These are phyloP conservation scores for Botrytis tulipae DNA, from an alignment of 2,329 filamentous ascomycete genomes.

Conservation along the genomic window DNA sequence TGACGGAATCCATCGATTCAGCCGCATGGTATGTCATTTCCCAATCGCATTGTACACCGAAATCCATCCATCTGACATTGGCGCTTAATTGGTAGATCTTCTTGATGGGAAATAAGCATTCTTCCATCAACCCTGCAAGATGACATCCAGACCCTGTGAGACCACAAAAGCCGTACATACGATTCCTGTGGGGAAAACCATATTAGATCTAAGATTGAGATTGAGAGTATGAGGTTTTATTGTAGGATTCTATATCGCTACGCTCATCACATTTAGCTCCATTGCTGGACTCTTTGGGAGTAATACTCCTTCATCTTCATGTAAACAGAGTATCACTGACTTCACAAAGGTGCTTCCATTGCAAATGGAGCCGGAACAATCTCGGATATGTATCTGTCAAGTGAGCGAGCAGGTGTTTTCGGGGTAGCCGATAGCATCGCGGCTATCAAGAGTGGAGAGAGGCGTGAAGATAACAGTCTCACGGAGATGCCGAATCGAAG, in stretches of 20 bases:
- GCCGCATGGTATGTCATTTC: neutral
- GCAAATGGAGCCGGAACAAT: constrained; percentile 52
- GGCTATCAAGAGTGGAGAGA: too few relatives aligned
- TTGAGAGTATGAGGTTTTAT: too few relatives aligned
- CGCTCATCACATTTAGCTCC: constrained; percentile 44
- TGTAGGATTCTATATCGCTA: constrained; percentile 45
- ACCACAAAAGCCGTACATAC: too few relatives aligned
- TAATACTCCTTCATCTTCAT: constrained; percentile 1
- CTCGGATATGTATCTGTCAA: constrained; percentile 49
- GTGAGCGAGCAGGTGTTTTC: constrained; percentile 44
- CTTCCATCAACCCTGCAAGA: neutral
- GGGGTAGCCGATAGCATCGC: constrained; percentile 1
- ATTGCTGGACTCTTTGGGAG: constrained; percentile 43
- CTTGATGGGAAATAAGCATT: neutral
- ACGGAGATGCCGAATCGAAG: too few relatives aligned
- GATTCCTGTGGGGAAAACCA: too few relatives aligned
- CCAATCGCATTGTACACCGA: neutral
- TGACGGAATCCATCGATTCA: neutral
- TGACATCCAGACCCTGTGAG: neutral
- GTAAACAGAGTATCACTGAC: neutral
- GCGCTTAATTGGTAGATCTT: neutral
- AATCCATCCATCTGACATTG: neutral
- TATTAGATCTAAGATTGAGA: too few relatives aligned
- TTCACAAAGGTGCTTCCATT: constrained; percentile 42
- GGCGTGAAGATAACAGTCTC: too few relatives aligned